Conservation (phyloP, 176 grass and related monocot species). For the Oryza brachyantha region DNA sequence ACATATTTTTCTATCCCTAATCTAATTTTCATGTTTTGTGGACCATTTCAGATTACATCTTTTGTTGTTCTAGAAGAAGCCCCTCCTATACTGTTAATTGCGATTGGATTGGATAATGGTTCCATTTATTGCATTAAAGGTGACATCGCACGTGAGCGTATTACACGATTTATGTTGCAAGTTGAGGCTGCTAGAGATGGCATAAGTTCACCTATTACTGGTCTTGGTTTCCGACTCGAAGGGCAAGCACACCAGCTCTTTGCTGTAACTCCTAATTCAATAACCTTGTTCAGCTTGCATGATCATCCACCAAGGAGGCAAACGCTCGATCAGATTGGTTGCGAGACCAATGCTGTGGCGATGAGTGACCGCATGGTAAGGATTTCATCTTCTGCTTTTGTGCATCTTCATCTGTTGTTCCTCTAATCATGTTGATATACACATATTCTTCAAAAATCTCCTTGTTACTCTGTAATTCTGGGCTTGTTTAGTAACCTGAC, state of each 20-base stretch:
- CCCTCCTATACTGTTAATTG: slow-evolving; percentile 77
- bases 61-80: slow-evolving; percentile 98
- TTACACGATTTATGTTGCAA: slow-evolving; percentile 87
- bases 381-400: slow-evolving; percentile 28
- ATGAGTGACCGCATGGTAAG: slow-evolving; percentile 93
- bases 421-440: slow-evolving; percentile 7
- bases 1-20: not conserved
- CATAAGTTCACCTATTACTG: slow-evolving; percentile 48
- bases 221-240: slow-evolving; percentile 78
- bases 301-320: slow-evolving; percentile 80
- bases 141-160: slow-evolving; percentile 83
- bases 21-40: slow-evolving; percentile 23
- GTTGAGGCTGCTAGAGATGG: slow-evolving; percentile 55
- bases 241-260: slow-evolving; percentile 82
- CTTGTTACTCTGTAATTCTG: slow-evolving; percentile 6
- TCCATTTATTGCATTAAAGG: slow-evolving; percentile 98
- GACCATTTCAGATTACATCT: slow-evolving; percentile 70
- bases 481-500: slow-evolving; percentile 6
- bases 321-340: slow-evolving; percentile 88
- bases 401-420: not conserved
- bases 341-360: slow-evolving; percentile 62
- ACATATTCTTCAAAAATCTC: slow-evolving; percentile 9
- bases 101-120: slow-evolving; percentile 80
- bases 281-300: slow-evolving; percentile 83
- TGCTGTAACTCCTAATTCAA: slow-evolving; percentile 68